Evolutionary conservation across 2,329 filamentous ascomycete species (phyloP), one percentile per base, ranked within the genome.

Genomic region (Bertia moriformis): DNA sequence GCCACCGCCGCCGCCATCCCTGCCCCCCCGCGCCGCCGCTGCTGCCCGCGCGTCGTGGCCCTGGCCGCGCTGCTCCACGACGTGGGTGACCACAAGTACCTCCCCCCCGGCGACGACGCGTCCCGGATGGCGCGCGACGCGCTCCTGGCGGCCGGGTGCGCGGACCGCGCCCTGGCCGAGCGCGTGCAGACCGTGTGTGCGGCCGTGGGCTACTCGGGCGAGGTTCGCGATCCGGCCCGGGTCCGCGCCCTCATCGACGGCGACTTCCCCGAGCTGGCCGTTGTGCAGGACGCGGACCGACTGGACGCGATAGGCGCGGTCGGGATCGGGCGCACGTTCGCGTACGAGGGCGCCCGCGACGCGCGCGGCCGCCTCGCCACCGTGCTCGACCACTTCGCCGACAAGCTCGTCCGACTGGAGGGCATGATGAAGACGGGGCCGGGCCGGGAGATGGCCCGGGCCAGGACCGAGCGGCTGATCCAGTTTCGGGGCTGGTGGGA

Each of bases 201-300:
- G 5, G 73, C 82, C 40, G 84, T 95, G 14, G 85, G 82, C 44
- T 94, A 85, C 62, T 78, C 73, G 3, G 69, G 71, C 46, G 88
- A 95, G 58, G 63, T 73, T 38, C 72, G 71, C 48, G 66, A 87
- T 50, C 78, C 80, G 1, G 60, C 58, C 4, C 58, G 61, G 12
- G 76, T 85, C 5, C 57, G 57, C n/a, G 57, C 61, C 1, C 63
- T 88, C n/a, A 63, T 93, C n/a, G 54, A 53, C 32, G 32, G 15
- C 4, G 51, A 60, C 19, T 65, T 83, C 53, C 84, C 84, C 1
- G 85, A 91, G 56, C 63, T 91, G 22, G 87, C 75, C 0, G 73
- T 93, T 37, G 86, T 95, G 20, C 88, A 95, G 60, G 89, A 95
- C 57, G 88, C 88, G 3, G 89, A 95, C 61, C 69, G 88, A 4